Base-by-base conservation (phyloP, 2,329 filamentous ascomycete genomes). In the Alternaria atra region DNA sequence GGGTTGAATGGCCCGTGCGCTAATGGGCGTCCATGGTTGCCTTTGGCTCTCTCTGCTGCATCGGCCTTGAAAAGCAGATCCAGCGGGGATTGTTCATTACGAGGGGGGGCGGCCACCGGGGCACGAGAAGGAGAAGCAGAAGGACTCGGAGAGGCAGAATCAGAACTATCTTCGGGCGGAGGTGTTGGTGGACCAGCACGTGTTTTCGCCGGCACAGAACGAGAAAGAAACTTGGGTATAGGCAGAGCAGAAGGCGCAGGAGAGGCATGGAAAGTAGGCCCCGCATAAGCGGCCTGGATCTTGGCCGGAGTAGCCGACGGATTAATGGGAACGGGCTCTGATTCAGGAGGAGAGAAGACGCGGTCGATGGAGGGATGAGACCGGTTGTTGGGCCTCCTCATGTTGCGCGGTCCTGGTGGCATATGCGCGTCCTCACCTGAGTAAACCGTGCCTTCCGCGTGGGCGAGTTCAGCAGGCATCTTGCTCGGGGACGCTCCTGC, bases 251-350 rank as follows among this genome's bases (percentile, higher is more conserved):
- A 96, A 0, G 95, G 91, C 2, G 94, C 94, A 20, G 95, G 95
- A 8, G 95, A 98, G 40, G 93, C 92, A 79, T 97, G 94, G 78
- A 98, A 99, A 5, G 93, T 96, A 34, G 94, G 91, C 13, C 94
- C 95, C 39, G 95, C 95, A 80, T 97, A 99, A 46, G 90, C 89
- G 63, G 77, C 70, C 43, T 77, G 74, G n/a, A 67, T 62, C 63
- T 77, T 78, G n/a, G 70, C 65, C 6, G 76, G 76, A 5, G 76
- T 78, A 12, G 70, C 69, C 63, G 69, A 60, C 15, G 62, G 39
- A 27, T 72, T 65, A 37, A 63, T 62, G 1, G 64, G 51, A 35
- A 61, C 64, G 12, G 64, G 51, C 43, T 77, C 75, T 32, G 69
- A 70, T 51, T 76, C 73, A 35, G 74, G 48, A 10, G 71, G 65